Base-by-base conservation (phyloP, 352 stramenopile genomes). In the Peronosclerospora sorghi region DNA sequence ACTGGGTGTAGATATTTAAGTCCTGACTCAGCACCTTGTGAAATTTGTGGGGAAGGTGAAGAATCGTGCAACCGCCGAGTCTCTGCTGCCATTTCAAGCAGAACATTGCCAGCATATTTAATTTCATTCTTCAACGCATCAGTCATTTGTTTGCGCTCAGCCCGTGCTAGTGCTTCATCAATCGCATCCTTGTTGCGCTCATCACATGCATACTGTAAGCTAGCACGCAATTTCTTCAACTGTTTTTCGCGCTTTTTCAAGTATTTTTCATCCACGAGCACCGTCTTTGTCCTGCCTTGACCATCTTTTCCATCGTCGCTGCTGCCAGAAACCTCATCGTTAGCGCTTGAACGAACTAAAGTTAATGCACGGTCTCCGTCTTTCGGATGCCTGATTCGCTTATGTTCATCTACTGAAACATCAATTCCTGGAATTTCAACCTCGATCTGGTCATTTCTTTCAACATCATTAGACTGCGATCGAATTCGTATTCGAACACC, bases 181-280 rank as follows among this genome's bases (percentile, higher is more conserved):
- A 90, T 80, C 6, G 57, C 57, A 14, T 23, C 47, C 19, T 59
- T 62, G 45, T 87, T 58, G n/a, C 68, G 54, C 8, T 73, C 66
- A 14, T 77, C 51, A 4, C 58, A 51, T 20, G 81, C 58, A 37
- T 78, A 48, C 14, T 56, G 57, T 27, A 72, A 41, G 32, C 41
- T 65, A 8, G 44, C 41, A 19, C 76, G 73, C 19, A 90, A 43
- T 32, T 84, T 86, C 17, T 83, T 73, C 4, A 87, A 46, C 38
- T 90, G 78, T 10, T 76, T 80, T 36, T 86, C 59, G 4, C 78
- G 66, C 34, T 90, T 90, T 32, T 65, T 73, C 7, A 90, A 34
- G 30, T 90, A 90, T 42, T 70, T 70, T 10, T 87, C 73, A 35
- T 90, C 78, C 42, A 90, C 58, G 2, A 90, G 46, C 21, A 85